These are phyloP conservation scores for Apiotrichum akiyoshidainum DNA, from an alignment of 1,284 basidiomycete species.

Conservation along the genomic window DNA sequence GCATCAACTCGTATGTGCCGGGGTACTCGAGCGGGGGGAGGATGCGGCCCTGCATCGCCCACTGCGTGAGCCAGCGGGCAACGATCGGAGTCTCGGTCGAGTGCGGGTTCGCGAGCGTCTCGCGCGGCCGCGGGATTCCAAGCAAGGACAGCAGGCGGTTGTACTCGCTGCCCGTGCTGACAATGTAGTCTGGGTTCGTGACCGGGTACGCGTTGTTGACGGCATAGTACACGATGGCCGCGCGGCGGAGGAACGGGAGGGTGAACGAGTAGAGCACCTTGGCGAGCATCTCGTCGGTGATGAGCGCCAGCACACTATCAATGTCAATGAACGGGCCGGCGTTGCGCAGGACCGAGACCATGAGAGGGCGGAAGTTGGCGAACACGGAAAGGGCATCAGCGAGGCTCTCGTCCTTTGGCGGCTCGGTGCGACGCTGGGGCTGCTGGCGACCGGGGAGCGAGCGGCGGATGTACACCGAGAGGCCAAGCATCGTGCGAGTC, in stretches of 20 bases:
- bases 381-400: constrained; percentile 38
- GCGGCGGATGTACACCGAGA: constrained; percentile 54
- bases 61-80: constrained; percentile 48
- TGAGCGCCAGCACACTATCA: constrained; percentile 34
- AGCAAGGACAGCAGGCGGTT: constrained; percentile 71
- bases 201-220: constrained; percentile 58
- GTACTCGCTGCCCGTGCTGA: constrained; percentile 60
- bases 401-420: constrained; percentile 31
- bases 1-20: constrained; percentile 75
- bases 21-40: constrained; percentile 75
- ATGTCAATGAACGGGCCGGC: constrained; percentile 43
- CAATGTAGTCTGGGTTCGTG: constrained; percentile 58
- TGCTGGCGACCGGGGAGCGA: constrained; percentile 31
- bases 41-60: constrained; percentile 43
- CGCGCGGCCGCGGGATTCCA: constrained; percentile 70
- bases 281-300: constrained; percentile 58
- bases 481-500: constrained; percentile 74
- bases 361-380: constrained; percentile 34
- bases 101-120: constrained; percentile 66
- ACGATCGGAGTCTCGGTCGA: constrained; percentile 56
- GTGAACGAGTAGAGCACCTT: constrained; percentile 86
- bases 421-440: constrained; percentile 50
- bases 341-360: constrained; percentile 50
- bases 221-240: constrained; percentile 78
- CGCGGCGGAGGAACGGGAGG: constrained; percentile 87